Evolutionary conservation across 768 basidiomycete genomes (phyloP), one percentile per base, ranked within the genome.

Genomic region (Rhodotorula babjevae): DNA sequence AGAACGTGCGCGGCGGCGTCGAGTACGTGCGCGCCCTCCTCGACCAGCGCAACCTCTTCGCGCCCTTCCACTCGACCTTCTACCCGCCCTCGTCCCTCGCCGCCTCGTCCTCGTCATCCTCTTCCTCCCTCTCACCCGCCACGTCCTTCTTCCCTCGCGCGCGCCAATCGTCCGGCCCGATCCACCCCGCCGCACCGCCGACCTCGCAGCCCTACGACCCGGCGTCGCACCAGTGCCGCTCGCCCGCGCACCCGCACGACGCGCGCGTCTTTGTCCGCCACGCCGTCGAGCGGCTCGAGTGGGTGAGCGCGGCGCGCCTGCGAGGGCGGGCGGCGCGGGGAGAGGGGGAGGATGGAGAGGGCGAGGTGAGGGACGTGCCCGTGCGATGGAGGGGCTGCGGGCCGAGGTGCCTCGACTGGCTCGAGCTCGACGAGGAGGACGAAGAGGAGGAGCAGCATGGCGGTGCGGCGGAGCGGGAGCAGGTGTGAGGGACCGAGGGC

Each of bases 251-350:
- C 67, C 29, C 46, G 3, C 60, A 23, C 53, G 66, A 68, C 1
- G 59, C 63, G 40, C 42, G 55, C 21, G 50, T 68, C 11, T 77
- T 73, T 62, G 53, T 58, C 47, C 12, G 42, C 25, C 72, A 62
- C 33, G 74, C 74, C 21, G 72, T 73, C 25, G 67, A 71, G 63
- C 63, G 74, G 15, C 11, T 76, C 55, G 77, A 77, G 60, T 77
- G 77, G 77, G 72, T 75, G 21, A 33, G 57, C 19, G 72, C 74
- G 60, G 29, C 52, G n/a, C 8, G 23, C 14, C 33, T 75, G 19
- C 56, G 59, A 66, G n/a, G 14, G 3, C 52, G 29, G 42, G 18
- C 27, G 40, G 53, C 15, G n/a, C 25, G n/a, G 10, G 19, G 47
- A 11, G 29, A n/a, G 47, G 23, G 61, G 31, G n/a, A 18, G 2